Conservation (phyloP, 148 eudicot species). For the Arctostaphylos glauca region DNA sequence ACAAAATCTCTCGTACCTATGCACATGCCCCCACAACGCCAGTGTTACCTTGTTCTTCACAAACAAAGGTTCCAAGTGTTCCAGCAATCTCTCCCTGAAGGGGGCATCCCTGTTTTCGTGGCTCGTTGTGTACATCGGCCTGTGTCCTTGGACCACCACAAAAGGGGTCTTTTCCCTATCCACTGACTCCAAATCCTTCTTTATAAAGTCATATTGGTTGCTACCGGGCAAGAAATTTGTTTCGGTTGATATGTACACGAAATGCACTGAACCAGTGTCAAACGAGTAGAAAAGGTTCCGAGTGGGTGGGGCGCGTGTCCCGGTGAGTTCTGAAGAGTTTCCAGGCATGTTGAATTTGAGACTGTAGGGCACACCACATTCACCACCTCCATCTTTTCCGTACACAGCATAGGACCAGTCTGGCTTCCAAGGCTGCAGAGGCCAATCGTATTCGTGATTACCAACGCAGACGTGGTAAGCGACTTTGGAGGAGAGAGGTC, state of each 20-base stretch:
- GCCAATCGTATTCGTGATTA: constrained; percentile 97
- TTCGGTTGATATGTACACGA: constrained; percentile 86
- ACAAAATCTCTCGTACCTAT: constrained; percentile 89
- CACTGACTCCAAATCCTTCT: constrained; percentile 75
- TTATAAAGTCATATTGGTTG: constrained; percentile 66
- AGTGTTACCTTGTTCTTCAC: constrained; percentile 82
- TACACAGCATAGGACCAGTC: constrained; percentile 68
- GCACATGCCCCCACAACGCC: constrained; percentile 99
- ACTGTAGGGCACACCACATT: constrained; percentile 99
- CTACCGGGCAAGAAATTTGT: constrained; percentile 85
- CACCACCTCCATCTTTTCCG: constrained; percentile 89
- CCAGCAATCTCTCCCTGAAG: constrained; percentile 48
- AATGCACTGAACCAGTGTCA: constrained; percentile 70
- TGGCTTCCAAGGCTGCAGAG: constrained; percentile 88
- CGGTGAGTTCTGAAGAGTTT: constrained; percentile 75
- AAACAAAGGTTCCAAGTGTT: constrained; percentile 75
- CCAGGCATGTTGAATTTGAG: constrained; percentile 92
- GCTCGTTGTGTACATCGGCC: constrained; percentile 97
- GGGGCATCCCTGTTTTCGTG: constrained; percentile 56
- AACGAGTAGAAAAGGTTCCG: constrained; percentile 86
- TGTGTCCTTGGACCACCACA: constrained; percentile 94
- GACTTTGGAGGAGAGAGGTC: constrained; percentile 71
- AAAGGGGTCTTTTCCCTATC: constrained; percentile 78
- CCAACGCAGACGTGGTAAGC: constrained; percentile 96
- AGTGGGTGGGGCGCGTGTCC: constrained; percentile 75